Base-by-base conservation (phyloP, 768 basidiomycete species). In the Boletus patriciae region DNA sequence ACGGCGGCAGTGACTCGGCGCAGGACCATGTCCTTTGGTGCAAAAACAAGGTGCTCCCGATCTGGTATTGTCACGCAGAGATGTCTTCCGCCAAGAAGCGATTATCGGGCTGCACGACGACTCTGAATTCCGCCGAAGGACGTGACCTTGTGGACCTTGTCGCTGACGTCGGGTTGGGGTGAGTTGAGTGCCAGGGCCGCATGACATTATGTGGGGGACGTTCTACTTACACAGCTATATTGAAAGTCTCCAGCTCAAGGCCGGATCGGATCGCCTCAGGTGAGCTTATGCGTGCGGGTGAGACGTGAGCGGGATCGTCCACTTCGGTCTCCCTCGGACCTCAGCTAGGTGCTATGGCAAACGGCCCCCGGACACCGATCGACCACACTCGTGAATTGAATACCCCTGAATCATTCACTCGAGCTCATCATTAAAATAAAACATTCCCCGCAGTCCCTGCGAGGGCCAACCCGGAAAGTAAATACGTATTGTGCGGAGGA, bases 1-100 rank as follows among this genome's bases (percentile, higher is more conserved):
- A 90, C 76, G 23, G 73, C 61, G 63, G 71, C 74, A 38, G 83
- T 80, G 68, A 78, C 85, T 38, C 81, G 79, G 60, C 79, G 80
- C 33, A 88, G 71, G 23, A 75, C 76, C 85, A 86, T 86, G 46
- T 45, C 29, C 41, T 1, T n/a, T 41, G 48, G 27, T 12, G n/a
- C 21, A 21, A 46, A 54, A 59, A 59, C 51, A 47, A 52, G 41
- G 31, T 13, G 19, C 3, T 16, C 58, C 50, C 3, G 41, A 57
- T 55, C 18, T 37, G 61, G 50, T 38, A 40, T 37, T 47, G 25
- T 38, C 34, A 52, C 53, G 27, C 49, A 23, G 37, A 29, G 53
- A 27, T 41, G 12, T 19, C 19, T 33, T 36, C 29, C 18, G 27
- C 42, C 43, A 52, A 37, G 53, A 27, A 38, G 33, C 47, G n/a